Evolutionary conservation across 1,284 basidiomycete genomes (phyloP).

Genomic region (Chiua sp.): DNA sequence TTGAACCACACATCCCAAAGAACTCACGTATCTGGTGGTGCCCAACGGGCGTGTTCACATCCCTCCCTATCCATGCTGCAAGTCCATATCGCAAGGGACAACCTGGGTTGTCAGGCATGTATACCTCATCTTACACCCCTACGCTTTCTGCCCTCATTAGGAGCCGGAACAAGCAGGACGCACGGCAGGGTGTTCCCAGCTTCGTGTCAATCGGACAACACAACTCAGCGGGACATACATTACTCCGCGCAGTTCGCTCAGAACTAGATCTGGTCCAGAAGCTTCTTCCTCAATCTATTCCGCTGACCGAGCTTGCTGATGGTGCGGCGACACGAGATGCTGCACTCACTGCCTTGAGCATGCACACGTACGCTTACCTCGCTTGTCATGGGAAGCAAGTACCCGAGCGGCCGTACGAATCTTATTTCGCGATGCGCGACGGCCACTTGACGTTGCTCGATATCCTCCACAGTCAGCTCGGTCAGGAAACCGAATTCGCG

Average conservation of each 20-base stretch:
- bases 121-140: conserved; percentile 43
- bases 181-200: neutral
- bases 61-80: conserved; percentile 46
- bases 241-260: conserved; percentile 9
- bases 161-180: conserved; percentile 6
- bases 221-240: neutral
- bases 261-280: conserved; percentile 16
- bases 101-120: conserved; percentile 32
- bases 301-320: conserved; percentile 14
- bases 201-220: conserved; percentile 25
- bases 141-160: conserved; percentile 40
- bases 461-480: neutral
- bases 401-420: neutral
- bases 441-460: conserved; percentile 20
- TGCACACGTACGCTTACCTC: conserved; percentile 12
- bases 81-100: conserved; percentile 21
- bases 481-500: conserved; percentile 15
- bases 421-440: neutral
- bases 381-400: neutral
- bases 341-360: conserved; percentile 12
- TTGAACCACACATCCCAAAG: conserved; percentile 20
- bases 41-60: conserved; percentile 38
- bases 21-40: conserved; percentile 49
- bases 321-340: conserved; percentile 11
- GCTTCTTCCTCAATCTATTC: conserved; percentile 15